Evolutionary conservation across 2,329 filamentous ascomycete species (phyloP), one percentile per base, ranked within the genome.

Genomic region (Trichophyton rubrum): DNA sequence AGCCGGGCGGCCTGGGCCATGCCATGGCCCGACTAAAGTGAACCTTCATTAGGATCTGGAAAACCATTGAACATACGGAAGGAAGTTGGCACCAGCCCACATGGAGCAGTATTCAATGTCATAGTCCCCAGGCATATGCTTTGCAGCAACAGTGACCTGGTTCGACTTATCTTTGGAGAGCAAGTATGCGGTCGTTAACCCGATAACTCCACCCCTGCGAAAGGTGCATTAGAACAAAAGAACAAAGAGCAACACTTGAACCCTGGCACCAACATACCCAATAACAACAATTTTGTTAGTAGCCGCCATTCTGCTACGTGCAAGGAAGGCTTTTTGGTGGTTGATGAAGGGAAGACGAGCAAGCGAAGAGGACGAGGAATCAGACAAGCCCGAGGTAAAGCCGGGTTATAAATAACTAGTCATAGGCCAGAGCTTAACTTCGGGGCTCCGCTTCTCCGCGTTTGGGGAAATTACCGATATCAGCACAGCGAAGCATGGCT

Each of bases 111-210:
- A 96, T 77, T 95, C 87, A 66, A 91, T 86, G 66, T 92, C 88
- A 73, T 92, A 93, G 76, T 96, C 91, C 40, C 91, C 91, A 0
- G 91, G 91, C 87, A 96, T 93, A 71, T 95, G 88, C 69, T 92
- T 95, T 3, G 89, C 87, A 35, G 90, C 78, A 40, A 95, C 78
- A 0, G 88, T 90, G 64, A 95, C 74, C 27, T 77, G 76, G 66
- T 85, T 80, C 9, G 73, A 68, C 3, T 75, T 72, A 66, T 84
- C 79, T 62, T 78, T 77, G 11, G 84, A 84, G 13, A 87, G 74
- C 15, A 83, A 73, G 24, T 85, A 75, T 40, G 85, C 85, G 1
- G 83, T 85, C 1, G 85, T 87, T 59, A 88, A 77, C 27, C 84
- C 85, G 35, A 82, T 78, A 4, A 88, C 84, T 55, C 85, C 85